Percentiles rank a stretch among this genome's conserved stretches.
These are phyloP conservation scores for Suillus occidentalis DNA, from an alignment of 768 basidiomycete genomes.

Conservation along the genomic window DNA sequence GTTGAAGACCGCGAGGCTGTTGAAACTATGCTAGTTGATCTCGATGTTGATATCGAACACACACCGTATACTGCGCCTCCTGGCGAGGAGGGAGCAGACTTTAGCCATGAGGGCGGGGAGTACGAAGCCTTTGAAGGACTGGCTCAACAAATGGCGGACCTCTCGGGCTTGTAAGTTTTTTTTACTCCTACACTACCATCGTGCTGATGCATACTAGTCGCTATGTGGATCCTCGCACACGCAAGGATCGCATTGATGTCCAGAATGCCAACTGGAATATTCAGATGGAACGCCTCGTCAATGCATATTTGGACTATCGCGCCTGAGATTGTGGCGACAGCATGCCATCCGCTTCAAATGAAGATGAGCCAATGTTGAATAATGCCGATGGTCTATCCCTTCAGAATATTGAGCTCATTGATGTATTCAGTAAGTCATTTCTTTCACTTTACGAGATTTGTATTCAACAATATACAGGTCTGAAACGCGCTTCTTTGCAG, in stretches of 20 bases:
- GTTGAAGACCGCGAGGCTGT: too few relatives aligned
- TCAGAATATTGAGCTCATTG: neutral
- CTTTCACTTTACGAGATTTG: neutral
- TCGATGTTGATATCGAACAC: neutral
- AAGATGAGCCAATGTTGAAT: neutral
- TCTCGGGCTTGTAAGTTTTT: constrained; percentile 1
- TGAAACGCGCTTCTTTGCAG: neutral
- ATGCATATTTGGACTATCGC: constrained; percentile 1
- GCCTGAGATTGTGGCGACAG: neutral
- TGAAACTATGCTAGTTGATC: too few relatives aligned
- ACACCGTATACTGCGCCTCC: constrained; percentile 3
- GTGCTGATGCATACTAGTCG: neutral
- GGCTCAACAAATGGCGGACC: constrained; percentile 2
- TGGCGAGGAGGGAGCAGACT: constrained; percentile 4
- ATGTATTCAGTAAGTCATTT: neutral
- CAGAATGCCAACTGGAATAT: neutral
- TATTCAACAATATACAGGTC: neutral
- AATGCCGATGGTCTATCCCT: neutral
- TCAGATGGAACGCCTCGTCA: constrained; percentile 1
- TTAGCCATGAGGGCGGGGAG: constrained; percentile 7
- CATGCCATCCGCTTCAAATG: neutral
- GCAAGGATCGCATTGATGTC: neutral
- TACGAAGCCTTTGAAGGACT: neutral
- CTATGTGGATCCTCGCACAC: neutral
- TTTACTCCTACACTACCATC: neutral